phyloP scores from a whole-genome alignment of 2,329 filamentous ascomycete genomes.

The Pseudogymnoascus sp. region DNA sequence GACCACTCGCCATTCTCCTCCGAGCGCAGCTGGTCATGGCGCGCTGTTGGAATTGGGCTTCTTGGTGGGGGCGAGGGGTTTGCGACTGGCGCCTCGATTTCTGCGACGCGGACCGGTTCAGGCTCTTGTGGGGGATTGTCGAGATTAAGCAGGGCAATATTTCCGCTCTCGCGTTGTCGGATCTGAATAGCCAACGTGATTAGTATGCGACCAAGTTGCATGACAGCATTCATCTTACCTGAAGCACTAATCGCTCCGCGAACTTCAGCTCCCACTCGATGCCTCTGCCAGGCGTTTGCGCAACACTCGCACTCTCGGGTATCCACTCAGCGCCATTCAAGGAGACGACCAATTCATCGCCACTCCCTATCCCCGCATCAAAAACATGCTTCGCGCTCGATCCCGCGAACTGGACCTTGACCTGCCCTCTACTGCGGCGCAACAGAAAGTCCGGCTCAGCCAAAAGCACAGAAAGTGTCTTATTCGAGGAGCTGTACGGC shows the following conservation, averaged over 20 bases:
- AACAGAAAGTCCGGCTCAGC: conserved; percentile 79
- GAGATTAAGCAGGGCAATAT: conserved; percentile 46
- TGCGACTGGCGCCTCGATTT: conserved; percentile 19
- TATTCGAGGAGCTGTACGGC: conserved; percentile 78
- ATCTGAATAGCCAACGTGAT: conserved; percentile 32
- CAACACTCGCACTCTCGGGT: conserved; percentile 27
- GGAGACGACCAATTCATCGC: conserved; percentile 64
- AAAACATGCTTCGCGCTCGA: conserved; percentile 63
- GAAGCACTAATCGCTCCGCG: conserved; percentile 41
- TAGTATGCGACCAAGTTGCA: conserved; percentile 16
- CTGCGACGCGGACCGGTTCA: conserved; percentile 16
- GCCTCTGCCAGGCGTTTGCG: conserved; percentile 42
- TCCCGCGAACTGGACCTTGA: conserved; percentile 69
- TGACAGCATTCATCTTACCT: conserved; percentile 30
- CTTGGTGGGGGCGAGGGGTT: conserved; percentile 19
- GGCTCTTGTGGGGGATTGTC: conserved; percentile 34
- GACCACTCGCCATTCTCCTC: conserved; percentile 50
- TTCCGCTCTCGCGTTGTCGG: conserved; percentile 39
- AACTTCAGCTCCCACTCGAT: conserved; percentile 55
- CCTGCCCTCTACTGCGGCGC: conserved; percentile 69
- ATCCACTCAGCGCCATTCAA: conserved; percentile 63
- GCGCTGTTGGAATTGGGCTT: conserved; percentile 20
- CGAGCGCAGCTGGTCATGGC: conserved; percentile 31
- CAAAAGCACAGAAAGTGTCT: conserved; percentile 69
- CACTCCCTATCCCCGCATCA: conserved; percentile 63